Percentiles rank a stretch among this genome's conserved stretches.
Conservation (phyloP, 495 filamentous ascomycete genomes). For the Glutinoglossum americanum region DNA sequence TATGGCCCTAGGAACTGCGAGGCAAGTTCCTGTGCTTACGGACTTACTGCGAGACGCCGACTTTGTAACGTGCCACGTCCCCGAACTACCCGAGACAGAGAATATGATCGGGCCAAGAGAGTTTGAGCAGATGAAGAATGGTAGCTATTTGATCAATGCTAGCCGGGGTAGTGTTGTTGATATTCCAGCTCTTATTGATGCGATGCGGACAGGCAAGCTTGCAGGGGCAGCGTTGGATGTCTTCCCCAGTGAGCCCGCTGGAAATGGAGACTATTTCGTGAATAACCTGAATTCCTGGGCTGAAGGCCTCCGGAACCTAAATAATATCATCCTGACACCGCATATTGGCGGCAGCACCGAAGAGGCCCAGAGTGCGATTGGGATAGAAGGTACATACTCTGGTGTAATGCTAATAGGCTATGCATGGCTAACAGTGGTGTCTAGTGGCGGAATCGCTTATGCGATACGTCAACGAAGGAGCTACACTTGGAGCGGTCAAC, state of each 20-base stretch:
- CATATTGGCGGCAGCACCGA: conserved; percentile 97
- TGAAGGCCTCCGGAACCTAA: conserved; percentile 63
- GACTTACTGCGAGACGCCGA: conserved; percentile 60
- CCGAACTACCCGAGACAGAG: conserved; percentile 75
- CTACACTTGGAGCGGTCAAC: conserved; percentile 80
- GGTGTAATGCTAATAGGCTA: background rate
- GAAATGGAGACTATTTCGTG: conserved; percentile 89
- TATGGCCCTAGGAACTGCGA: conserved; percentile 77
- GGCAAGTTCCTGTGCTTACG: conserved; percentile 58
- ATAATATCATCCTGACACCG: conserved; percentile 85
- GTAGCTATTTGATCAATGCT: conserved; percentile 88
- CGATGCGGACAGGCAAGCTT: conserved; percentile 70
- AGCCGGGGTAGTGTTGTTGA: conserved; percentile 86
- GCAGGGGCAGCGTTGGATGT: conserved; percentile 93
- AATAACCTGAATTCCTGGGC: conserved; percentile 67
- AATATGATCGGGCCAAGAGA: conserved; percentile 64
- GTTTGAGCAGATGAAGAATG: conserved; percentile 74
- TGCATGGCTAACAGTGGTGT: conserved; percentile 1
- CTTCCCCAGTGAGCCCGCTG: conserved; percentile 79
- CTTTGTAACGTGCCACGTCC: conserved; percentile 87
- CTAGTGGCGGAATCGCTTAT: conserved; percentile 62
- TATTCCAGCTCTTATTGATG: conserved; percentile 76
- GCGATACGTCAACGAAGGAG: conserved; percentile 81
- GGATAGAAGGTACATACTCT: conserved; percentile 40
- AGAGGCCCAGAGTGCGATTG: conserved; percentile 92